Conservation (phyloP, 2,329 filamentous ascomycete species). For the Aspergillus pseudoviridinutans region DNA sequence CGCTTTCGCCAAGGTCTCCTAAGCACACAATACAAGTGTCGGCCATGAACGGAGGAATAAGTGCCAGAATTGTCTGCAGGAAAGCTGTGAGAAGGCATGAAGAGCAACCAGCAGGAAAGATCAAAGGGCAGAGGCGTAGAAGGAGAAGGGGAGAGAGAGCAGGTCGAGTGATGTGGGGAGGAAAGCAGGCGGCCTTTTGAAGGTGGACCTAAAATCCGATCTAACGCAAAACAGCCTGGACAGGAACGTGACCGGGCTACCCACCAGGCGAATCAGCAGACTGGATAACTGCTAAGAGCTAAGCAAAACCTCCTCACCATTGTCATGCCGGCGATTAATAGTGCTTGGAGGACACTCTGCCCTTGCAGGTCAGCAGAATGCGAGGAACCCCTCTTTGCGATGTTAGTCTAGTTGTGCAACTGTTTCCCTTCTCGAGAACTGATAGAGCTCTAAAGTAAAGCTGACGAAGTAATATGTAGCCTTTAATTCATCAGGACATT, state of each 20-base stretch:
- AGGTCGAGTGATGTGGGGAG: conserved; percentile 29
- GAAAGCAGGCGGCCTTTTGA: conserved; percentile 38
- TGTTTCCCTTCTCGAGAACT: not conserved
- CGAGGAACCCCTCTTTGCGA: not conserved
- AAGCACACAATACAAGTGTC: conserved; percentile 69
- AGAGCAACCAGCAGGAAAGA: conserved; percentile 26
- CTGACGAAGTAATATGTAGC: not conserved
- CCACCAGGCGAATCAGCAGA: conserved; percentile 13
- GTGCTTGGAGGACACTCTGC: conserved; percentile 2
- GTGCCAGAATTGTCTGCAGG: conserved; percentile 25
- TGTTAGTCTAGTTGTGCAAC: not conserved
- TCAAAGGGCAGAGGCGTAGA: conserved; percentile 15
- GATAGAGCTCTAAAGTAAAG: not conserved
- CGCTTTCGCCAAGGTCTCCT: conserved; percentile 61
- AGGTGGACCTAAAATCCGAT: conserved; percentile 33
- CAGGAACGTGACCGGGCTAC: conserved; percentile 33
- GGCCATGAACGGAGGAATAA: conserved; percentile 49
- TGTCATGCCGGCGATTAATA: not conserved
- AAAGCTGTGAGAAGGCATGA: conserved; percentile 36
- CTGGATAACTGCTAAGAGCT: conserved; percentile 2
- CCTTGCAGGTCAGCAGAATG: conserved; percentile 3
- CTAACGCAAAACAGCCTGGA: conserved; percentile 37
- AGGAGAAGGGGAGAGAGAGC: conserved; percentile 22
- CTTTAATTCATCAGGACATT: not conserved
- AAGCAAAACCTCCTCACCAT: not conserved